A percentile compares a stretch with the other conserved stretches of the same genome.
phyloP scores from a whole-genome alignment of 2,329 filamentous ascomycete species.

The Fusarium denticulatum region DNA sequence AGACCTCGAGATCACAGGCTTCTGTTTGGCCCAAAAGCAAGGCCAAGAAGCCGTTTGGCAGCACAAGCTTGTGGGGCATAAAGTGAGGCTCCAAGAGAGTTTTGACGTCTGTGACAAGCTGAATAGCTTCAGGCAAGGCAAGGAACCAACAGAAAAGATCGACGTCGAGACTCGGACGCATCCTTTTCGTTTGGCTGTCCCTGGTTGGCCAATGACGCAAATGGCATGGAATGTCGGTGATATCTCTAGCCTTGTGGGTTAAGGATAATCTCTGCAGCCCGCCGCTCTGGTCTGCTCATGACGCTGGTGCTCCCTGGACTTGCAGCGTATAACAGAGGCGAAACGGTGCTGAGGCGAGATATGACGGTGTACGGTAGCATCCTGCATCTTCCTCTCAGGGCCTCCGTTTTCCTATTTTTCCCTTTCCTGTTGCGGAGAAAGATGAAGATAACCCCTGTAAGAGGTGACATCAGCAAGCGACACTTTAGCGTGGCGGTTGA shows the following conservation, averaged over 20 bases:
- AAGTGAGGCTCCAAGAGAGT: constrained; percentile 24
- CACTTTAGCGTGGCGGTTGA: constrained; percentile 20
- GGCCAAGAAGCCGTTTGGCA: constrained; percentile 2
- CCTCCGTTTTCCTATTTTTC: constrained; percentile 7
- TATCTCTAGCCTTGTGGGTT: constrained; percentile 28
- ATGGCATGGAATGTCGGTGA: constrained; percentile 20
- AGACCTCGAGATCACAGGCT: constrained; percentile 18
- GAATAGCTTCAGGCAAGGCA: not conserved
- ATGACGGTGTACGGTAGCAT: constrained; percentile 33
- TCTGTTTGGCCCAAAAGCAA: constrained; percentile 30
- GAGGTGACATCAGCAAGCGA: constrained; percentile 39
- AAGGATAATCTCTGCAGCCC: constrained; percentile 8
- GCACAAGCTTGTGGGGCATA: constrained; percentile 8
- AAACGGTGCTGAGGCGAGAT: constrained; percentile 31
- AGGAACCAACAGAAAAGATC: not conserved
- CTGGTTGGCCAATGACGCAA: constrained; percentile 32
- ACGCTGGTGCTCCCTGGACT: constrained; percentile 5
- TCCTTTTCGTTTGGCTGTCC: not conserved
- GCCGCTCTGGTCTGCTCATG: constrained; percentile 16
- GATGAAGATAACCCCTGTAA: not conserved
- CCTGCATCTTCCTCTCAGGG: not conserved
- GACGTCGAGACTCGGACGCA: constrained; percentile 3
- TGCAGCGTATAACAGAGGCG: constrained; percentile 13
- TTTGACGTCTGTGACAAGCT: constrained; percentile 5
- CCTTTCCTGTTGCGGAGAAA: not conserved